Evolutionary conservation across 192 early-diverging fungal genomes (phyloP).

Genomic region (Coemansia sp.): DNA sequence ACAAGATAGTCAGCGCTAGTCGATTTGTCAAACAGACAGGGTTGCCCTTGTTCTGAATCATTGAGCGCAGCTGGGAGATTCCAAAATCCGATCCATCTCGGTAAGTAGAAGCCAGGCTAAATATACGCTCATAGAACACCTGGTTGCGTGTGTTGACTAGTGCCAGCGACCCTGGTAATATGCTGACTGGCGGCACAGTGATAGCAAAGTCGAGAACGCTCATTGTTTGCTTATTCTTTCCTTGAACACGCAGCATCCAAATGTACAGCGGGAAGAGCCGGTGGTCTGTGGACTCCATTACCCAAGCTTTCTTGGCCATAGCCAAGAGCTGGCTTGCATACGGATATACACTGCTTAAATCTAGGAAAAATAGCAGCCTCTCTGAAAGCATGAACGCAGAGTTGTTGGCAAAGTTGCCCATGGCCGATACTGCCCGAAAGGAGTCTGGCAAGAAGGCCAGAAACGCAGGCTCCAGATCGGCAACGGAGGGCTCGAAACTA

Average conservation of each 20-base stretch:
- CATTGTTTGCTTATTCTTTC: not conserved
- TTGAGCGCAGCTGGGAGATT: constrained; percentile 1
- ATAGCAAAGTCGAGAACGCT: constrained; percentile 2
- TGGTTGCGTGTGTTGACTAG: constrained; percentile 16
- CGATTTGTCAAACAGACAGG: constrained; percentile 10
- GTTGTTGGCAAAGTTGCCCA: constrained; percentile 30
- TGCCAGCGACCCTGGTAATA: constrained; percentile 22
- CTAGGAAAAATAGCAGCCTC: constrained; percentile 8
- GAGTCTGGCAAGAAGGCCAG: constrained; percentile 16
- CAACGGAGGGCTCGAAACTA: constrained; percentile 9
- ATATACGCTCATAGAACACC: constrained; percentile 21
- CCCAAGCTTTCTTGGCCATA: constrained; percentile 2
- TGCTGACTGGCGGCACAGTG: constrained; percentile 3
- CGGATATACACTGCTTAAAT: not conserved
- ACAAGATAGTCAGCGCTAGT: constrained; percentile 17
- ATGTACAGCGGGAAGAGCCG: constrained; percentile 28
- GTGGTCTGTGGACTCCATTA: constrained; percentile 11
- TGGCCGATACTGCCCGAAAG: constrained; percentile 12
- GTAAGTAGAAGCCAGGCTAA: constrained; percentile 16
- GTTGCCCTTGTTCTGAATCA: constrained; percentile 13
- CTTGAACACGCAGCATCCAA: constrained; percentile 23
- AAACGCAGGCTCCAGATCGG: constrained; percentile 37
- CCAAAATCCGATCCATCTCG: constrained; percentile 17
- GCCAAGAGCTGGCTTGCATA: not conserved
- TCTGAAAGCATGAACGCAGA: constrained; percentile 39